These are phyloP conservation scores for Solanum paucissectum DNA, from an alignment of 257 asterid genomes.

Conservation along the genomic window DNA sequence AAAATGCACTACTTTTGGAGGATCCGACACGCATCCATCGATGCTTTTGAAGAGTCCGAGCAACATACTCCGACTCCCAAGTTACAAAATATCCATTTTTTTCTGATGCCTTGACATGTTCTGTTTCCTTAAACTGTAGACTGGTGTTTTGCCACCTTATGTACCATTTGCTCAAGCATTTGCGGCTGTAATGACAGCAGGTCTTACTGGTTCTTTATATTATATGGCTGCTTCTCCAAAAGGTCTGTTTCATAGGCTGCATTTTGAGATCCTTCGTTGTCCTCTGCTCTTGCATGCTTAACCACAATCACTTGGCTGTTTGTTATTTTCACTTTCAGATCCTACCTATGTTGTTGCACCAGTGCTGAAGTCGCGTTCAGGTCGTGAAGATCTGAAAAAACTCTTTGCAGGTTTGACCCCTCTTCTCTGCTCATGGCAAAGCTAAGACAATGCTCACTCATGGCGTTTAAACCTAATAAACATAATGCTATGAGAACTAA, in stretches of 20 bases:
- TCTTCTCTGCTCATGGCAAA: background rate
- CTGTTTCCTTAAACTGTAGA: constrained; percentile 20
- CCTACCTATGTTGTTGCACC: constrained; percentile 87
- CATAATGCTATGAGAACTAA: background rate
- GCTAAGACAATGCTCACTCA: background rate
- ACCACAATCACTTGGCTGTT: background rate
- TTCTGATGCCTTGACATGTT: background rate
- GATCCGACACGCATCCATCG: background rate
- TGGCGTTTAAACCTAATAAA: background rate
- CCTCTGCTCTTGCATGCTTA: background rate
- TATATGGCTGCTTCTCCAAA: constrained; percentile 88
- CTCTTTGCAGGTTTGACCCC: constrained; percentile 66
- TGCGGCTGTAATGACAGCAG: constrained; percentile 92
- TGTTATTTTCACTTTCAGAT: constrained; percentile 31
- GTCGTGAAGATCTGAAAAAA: constrained; percentile 75
- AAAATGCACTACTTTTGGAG: background rate
- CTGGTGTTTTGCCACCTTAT: constrained; percentile 86
- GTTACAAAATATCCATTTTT: background rate
- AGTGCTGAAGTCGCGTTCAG: constrained; percentile 58
- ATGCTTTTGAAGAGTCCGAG: background rate
- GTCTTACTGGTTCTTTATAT: constrained; percentile 79
- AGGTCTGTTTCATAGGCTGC: constrained; percentile 27
- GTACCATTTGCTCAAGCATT: constrained; percentile 96
- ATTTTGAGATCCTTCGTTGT: background rate
- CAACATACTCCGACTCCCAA: background rate